Evolutionary conservation across 2,329 filamentous ascomycete genomes (phyloP).

Genomic region (Ophiostoma triangulosporum): DNA sequence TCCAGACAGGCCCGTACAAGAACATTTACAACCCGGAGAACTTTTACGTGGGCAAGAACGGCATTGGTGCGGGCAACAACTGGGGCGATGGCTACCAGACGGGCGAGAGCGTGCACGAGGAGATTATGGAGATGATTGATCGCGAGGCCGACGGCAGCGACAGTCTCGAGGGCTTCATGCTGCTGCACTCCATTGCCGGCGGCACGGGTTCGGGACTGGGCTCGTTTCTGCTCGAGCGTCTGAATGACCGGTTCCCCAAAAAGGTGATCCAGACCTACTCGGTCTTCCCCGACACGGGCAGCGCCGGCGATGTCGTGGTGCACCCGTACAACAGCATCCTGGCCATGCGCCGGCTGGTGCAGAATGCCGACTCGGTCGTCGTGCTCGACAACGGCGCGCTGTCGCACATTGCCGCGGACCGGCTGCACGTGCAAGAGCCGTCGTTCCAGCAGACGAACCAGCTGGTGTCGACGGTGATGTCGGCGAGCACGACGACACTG

Average conservation of each 20-base stretch:
- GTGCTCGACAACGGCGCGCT: conserved; percentile 93
- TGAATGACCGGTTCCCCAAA: conserved; percentile 96
- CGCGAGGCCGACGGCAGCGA: conserved; percentile 96
- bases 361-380: conserved; percentile 95
- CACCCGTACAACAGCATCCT: conserved; percentile 97
- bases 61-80: conserved; percentile 90
- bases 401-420: conserved; percentile 84
- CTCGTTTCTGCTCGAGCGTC: conserved; percentile 82
- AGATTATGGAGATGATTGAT: conserved; percentile 99
- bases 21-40: conserved; percentile 99
- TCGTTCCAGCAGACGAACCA: conserved; percentile 98
- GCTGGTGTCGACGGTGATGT: conserved; percentile 96
- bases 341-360: conserved; percentile 76
- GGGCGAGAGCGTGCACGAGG: conserved; percentile 82
- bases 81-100: conserved; percentile 96
- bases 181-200: conserved; percentile 93
- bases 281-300: conserved; percentile 89
- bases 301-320: conserved; percentile 79
- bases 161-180: conserved; percentile 97
- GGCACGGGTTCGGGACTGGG: conserved; percentile 94
- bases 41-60: conserved; percentile 92
- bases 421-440: conserved; percentile 86
- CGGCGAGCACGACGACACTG: conserved; percentile 88
- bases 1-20: conserved; percentile 86
- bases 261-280: conserved; percentile 99